These are phyloP conservation scores for Rubroboletus satanas DNA, from an alignment of 768 basidiomycete genomes.

Conservation along the genomic window DNA sequence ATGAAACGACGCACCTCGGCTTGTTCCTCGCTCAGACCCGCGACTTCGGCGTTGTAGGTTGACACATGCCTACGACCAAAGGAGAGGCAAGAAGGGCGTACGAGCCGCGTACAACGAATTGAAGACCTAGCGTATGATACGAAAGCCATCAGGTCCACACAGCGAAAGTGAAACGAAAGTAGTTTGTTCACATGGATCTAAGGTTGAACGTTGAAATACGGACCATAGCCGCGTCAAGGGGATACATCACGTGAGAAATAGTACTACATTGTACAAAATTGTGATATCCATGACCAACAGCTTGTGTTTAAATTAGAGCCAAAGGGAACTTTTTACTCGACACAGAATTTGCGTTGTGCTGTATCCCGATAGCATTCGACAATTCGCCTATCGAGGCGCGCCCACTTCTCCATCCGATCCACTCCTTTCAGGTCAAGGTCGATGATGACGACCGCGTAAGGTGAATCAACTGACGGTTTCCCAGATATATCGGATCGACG, in stretches of 20 bases:
- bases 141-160: constrained; percentile 9
- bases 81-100: neutral
- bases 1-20: constrained; percentile 52
- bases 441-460: constrained; percentile 59
- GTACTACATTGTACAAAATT: neutral
- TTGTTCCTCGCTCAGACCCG: constrained; percentile 78
- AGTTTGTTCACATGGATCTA: neutral
- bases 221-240: constrained; percentile 14
- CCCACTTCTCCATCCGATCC: constrained; percentile 64
- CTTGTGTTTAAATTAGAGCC: neutral
- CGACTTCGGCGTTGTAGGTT: constrained; percentile 68
- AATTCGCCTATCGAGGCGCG: constrained; percentile 67
- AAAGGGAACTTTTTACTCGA: constrained; percentile 13
- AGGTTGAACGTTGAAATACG: neutral
- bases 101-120: neutral
- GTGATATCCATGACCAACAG: neutral
- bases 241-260: constrained; percentile 6
- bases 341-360: constrained; percentile 15
- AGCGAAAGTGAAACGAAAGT: neutral
- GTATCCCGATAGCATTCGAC: constrained; percentile 38
- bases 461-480: constrained; percentile 27
- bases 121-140: constrained; percentile 11
- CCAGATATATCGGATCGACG: constrained; percentile 5
- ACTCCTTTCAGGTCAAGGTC: constrained; percentile 84
- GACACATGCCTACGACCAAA: constrained; percentile 31